phyloP scores from a whole-genome alignment of 257 asterid species.

The Haberlea rhodopensis region DNA sequence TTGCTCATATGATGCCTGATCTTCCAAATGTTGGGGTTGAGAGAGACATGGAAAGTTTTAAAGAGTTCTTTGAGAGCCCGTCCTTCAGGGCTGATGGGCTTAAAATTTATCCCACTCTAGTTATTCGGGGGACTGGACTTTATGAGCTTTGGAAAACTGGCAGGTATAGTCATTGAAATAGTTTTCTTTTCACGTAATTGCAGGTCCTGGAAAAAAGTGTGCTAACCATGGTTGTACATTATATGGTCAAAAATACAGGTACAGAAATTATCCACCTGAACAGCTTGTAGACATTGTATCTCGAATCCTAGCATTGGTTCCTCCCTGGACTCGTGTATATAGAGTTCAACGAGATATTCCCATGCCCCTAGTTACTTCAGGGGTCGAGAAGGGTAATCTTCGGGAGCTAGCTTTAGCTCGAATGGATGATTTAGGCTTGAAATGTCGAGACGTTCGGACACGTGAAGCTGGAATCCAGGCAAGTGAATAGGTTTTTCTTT shows the following conservation, averaged over 20 bases:
- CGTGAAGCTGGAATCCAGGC: slow-evolving; percentile 99
- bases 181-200: slow-evolving; percentile 10
- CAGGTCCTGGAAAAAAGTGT: slow-evolving; percentile 14
- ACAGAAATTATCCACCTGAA: slow-evolving; percentile 95
- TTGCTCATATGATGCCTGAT: slow-evolving; percentile 99
- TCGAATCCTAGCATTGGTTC: slow-evolving; percentile 90
- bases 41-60: slow-evolving; percentile 95
- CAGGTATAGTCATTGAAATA: slow-evolving; percentile 41
- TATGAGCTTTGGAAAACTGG: slow-evolving; percentile 99
- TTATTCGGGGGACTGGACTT: slow-evolving; percentile 98
- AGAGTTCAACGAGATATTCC: slow-evolving; percentile 99
- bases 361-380: slow-evolving; percentile 98
- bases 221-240: slow-evolving; percentile 16
- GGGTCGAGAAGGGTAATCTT: slow-evolving; percentile 98
- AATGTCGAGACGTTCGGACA: slow-evolving; percentile 96
- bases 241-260: slow-evolving; percentile 47
- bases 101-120: slow-evolving; percentile 94
- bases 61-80: slow-evolving; percentile 97
- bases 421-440: slow-evolving; percentile 98
- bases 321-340: slow-evolving; percentile 99
- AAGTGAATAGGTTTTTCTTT: slow-evolving; percentile 21
- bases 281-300: slow-evolving; percentile 98
- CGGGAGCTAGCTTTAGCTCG: slow-evolving; percentile 95
- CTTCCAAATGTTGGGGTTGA: slow-evolving; percentile 99
- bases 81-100: slow-evolving; percentile 92